Evolutionary conservation across 495 filamentous ascomycete species (phyloP).

Genomic region (Acidiella bohemica): DNA sequence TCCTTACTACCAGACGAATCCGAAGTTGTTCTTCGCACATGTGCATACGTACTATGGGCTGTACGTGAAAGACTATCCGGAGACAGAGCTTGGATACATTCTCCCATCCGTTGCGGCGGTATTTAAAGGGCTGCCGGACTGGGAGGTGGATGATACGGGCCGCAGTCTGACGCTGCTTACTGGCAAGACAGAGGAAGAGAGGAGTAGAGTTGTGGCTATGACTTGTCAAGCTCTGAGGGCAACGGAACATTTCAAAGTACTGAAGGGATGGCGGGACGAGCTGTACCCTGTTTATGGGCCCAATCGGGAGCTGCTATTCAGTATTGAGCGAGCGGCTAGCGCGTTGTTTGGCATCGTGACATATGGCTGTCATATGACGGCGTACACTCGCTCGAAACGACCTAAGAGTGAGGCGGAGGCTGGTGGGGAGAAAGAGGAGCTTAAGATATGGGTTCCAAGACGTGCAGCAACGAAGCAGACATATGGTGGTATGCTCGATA

Average conservation of each 20-base stretch:
- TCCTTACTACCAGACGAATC: constrained; percentile 28
- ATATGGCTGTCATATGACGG: constrained; percentile 85
- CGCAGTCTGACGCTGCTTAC: constrained; percentile 25
- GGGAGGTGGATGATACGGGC: constrained; percentile 26
- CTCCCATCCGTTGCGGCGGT: constrained; percentile 34
- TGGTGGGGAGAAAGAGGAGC: constrained; percentile 36
- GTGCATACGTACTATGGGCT: constrained; percentile 28
- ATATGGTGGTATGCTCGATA: constrained; percentile 80
- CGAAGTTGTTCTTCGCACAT: constrained; percentile 24
- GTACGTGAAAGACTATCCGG: constrained; percentile 19
- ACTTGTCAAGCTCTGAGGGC: constrained; percentile 52
- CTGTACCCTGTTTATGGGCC: constrained; percentile 69
- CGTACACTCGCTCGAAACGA: constrained; percentile 40
- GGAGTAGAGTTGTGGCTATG: constrained; percentile 44
- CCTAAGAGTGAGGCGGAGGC: constrained; percentile 9
- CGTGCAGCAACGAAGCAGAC: constrained; percentile 66
- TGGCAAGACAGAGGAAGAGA: constrained; percentile 26
- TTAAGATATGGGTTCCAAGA: constrained; percentile 76
- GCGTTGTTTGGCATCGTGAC: constrained; percentile 75
- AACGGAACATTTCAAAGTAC: constrained; percentile 50
- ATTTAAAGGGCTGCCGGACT: constrained; percentile 24
- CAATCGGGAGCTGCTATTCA: constrained; percentile 48
- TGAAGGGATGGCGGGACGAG: constrained; percentile 80
- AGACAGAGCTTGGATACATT: constrained; percentile 36
- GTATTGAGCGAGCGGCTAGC: constrained; percentile 64